Evolutionary conservation across 2,329 filamentous ascomycete genomes (phyloP), one percentile per base, ranked within the genome.

Genomic region (Emergomyces orientalis): DNA sequence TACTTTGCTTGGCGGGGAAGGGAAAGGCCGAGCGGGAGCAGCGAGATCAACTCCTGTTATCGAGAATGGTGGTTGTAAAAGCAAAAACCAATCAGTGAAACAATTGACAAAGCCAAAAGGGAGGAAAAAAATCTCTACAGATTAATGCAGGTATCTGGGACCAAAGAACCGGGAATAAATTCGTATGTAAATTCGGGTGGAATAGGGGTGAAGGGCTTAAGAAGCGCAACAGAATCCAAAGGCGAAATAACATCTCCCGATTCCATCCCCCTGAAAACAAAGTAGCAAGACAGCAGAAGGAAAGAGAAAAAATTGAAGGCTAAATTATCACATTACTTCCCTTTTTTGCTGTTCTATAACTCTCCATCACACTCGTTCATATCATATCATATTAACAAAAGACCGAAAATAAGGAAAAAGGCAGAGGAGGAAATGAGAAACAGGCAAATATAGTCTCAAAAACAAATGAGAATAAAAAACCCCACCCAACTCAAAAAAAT

Each of bases 401-500:
- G 9, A 7, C 1, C 43, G 6, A 13, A 45, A 45, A 19, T 13
- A 13, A 17, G 19, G n/a, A 19, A 17, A 45, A 45, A 45, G 1
- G 43, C 5, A 22, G 43, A 22, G 43, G 7, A 37, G 34, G 9
- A 37, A 37, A 37, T 7, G 32, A 11, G 32, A 19, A 37, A 55
- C 9, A 32, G 27, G 32, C 22, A 27, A 27, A 51, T 8, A 25
- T 3, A 8, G 6, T 22, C 6, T 14, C 39, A 56, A n/a, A 22
- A 55, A 27, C 13, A 27, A 39, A 39, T 14, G 61, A 41, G 58
- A 52, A 39, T 47, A 25, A 41, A 43, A 47, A 58, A 63, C 43
- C 41, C 27, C 14, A 3, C 41, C 34, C 34, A 7, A 7, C 34
- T 8, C 17, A 47, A 56, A 57, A 41, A 54, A 62, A 39, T 17